Evolutionary conservation across 371 early-diverging fungal genomes (phyloP).

Genomic region (Encephalitozoon cuniculi): DNA sequence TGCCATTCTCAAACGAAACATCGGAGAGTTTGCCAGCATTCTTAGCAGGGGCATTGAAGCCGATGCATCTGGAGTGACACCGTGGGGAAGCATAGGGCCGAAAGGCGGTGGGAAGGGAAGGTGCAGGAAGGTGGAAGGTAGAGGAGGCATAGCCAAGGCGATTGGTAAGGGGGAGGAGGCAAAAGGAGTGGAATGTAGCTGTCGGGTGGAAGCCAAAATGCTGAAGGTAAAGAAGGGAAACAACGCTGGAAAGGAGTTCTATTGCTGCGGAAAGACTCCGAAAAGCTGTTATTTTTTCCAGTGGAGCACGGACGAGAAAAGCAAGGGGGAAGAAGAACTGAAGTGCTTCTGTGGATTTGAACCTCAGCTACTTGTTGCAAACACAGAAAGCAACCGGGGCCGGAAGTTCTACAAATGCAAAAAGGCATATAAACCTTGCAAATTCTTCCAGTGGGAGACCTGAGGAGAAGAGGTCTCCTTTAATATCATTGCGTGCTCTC

Average conservation of each 20-base stretch:
- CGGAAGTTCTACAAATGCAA: conserved; percentile 59
- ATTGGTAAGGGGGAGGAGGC: not conserved
- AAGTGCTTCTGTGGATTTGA: conserved; percentile 58
- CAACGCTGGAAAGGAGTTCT: conserved; percentile 63
- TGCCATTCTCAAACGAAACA: conserved; percentile 65
- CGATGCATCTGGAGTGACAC: not conserved
- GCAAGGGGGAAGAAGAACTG: not conserved
- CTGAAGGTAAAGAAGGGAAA: conserved; percentile 63
- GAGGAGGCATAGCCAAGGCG: not conserved
- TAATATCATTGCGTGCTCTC: not conserved
- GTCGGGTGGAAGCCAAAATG: conserved; percentile 61
- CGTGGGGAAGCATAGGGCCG: not conserved
- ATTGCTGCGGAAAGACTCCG: conserved; percentile 60
- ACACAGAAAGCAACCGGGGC: conserved; percentile 55
- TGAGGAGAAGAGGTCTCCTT: conserved; percentile 1
- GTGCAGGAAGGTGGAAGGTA: not conserved
- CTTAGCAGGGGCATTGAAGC: conserved; percentile 21
- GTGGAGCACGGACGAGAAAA: conserved; percentile 40
- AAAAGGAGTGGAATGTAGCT: conserved; percentile 61
- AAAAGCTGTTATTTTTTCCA: conserved; percentile 57
- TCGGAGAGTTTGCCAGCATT: conserved; percentile 65
- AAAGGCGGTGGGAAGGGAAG: not conserved
- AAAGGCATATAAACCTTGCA: conserved; percentile 58
- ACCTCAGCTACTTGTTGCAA: conserved; percentile 43
- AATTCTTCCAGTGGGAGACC: conserved; percentile 60